Evolutionary conservation across 768 basidiomycete species (phyloP).

Genomic region (Hirschioporus abietinus): DNA sequence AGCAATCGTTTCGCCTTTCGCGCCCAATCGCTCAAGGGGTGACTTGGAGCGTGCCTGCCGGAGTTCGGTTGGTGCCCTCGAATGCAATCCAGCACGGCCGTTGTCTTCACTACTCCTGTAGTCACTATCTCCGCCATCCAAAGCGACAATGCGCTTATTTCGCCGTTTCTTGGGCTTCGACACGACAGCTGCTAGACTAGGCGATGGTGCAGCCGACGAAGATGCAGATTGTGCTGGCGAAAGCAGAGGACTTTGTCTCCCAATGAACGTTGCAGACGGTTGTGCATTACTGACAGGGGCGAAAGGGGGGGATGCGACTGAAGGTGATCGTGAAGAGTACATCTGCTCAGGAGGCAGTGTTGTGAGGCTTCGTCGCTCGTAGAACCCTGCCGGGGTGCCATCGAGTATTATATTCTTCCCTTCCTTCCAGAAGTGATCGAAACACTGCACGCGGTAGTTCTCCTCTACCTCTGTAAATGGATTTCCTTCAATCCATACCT

Average conservation of each 20-base stretch:
- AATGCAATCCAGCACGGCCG: background rate
- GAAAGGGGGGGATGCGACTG: conserved; percentile 53
- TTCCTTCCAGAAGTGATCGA: conserved; percentile 81
- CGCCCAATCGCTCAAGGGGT: background rate
- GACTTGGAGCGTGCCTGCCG: background rate
- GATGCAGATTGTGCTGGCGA: conserved; percentile 31
- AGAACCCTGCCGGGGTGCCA: conserved; percentile 61
- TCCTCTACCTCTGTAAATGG: conserved; percentile 67
- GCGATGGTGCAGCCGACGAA: conserved; percentile 38
- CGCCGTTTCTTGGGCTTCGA: conserved; percentile 53
- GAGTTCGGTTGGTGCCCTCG: background rate
- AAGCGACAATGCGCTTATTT: conserved; percentile 72
- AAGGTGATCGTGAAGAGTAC: conserved; percentile 41
- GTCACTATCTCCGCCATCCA: conserved; percentile 45
- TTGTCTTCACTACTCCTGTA: conserved; percentile 23
- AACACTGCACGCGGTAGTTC: conserved; percentile 71
- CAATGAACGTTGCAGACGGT: conserved; percentile 9
- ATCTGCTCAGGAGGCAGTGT: conserved; percentile 46
- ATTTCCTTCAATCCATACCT: conserved; percentile 85
- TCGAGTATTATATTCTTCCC: conserved; percentile 76
- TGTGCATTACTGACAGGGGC: conserved; percentile 17
- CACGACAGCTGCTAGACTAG: conserved; percentile 32
- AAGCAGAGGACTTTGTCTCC: conserved; percentile 21
- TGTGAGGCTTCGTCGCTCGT: conserved; percentile 60
- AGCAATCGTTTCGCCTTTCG: conserved; percentile 13